Evolutionary conservation across 345 rosid species (phyloP).

Genomic region (Corchorus capsularis): DNA sequence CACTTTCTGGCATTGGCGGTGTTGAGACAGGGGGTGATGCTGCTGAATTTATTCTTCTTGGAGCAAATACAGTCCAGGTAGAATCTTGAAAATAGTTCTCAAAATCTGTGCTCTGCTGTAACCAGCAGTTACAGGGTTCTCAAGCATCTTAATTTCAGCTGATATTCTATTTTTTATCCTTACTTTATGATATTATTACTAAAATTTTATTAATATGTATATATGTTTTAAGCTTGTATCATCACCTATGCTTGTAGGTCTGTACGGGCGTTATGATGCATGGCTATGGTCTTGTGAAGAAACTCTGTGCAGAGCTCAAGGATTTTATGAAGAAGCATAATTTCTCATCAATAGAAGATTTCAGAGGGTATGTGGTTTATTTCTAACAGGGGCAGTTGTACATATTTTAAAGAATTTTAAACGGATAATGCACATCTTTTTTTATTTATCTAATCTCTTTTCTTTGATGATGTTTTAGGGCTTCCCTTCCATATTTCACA

Average conservation of each 20-base stretch:
- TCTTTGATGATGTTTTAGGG: conserved; percentile 35
- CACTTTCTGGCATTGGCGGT: conserved; percentile 96
- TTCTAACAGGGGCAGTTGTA: not conserved
- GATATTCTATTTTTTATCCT: no score
- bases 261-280: conserved; percentile 99
- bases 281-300: conserved; percentile 89
- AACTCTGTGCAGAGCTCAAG: conserved; percentile 69
- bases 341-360: conserved; percentile 80
- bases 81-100: conserved; percentile 3
- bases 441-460: not conserved
- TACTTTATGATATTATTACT: not conserved
- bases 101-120: conserved; percentile 5
- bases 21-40: conserved; percentile 94
- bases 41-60: conserved; percentile 92
- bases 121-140: conserved; percentile 20
- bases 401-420: not conserved
- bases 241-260: conserved; percentile 46
- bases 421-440: conserved; percentile 1
- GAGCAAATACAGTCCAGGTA: conserved; percentile 95
- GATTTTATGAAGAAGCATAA: conserved; percentile 91
- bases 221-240: not conserved
- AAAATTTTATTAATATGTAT: not conserved
- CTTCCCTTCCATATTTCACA: conserved; percentile 85
- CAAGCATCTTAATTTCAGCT: no score
- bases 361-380: conserved; percentile 69